Conservation (phyloP, 257 asterid species). For the Plectranthus barbatus region DNA sequence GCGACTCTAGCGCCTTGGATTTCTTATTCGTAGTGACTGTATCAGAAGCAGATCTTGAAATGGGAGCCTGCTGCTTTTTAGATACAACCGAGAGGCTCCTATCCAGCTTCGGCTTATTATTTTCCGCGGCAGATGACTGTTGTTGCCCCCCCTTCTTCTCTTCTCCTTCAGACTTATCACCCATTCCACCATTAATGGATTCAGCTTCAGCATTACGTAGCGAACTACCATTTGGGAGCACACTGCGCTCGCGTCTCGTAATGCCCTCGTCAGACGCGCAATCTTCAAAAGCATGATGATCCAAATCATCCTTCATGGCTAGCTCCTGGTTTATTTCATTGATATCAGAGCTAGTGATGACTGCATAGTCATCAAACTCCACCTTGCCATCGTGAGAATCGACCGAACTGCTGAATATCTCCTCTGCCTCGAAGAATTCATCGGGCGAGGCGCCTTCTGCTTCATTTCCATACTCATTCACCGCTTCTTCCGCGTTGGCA, state of each 20-base stretch:
- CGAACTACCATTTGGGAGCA: constrained; percentile 14
- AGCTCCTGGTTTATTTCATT: constrained; percentile 34
- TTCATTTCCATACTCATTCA: constrained; percentile 61
- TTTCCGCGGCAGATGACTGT: constrained; percentile 39
- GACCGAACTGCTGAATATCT: constrained; percentile 66
- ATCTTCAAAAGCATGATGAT: constrained; percentile 77
- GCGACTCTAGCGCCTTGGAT: constrained; percentile 56
- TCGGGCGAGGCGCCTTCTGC: constrained; percentile 65
- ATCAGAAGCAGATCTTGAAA: constrained; percentile 46
- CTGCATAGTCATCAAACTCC: constrained; percentile 37
- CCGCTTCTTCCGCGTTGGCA: constrained; percentile 41
- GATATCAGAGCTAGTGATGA: constrained; percentile 30
- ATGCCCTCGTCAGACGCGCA: constrained; percentile 67
- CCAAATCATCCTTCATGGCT: constrained; percentile 49
- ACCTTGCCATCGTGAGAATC: constrained; percentile 66
- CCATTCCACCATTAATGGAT: constrained; percentile 14
- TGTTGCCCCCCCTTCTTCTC: constrained; percentile 40
- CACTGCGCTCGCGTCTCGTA: constrained; percentile 25
- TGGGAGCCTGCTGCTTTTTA: constrained; percentile 42
- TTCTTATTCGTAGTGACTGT: constrained; percentile 40
- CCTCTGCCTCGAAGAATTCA: constrained; percentile 95
- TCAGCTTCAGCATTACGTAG: constrained; percentile 26
- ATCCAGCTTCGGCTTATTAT: constrained; percentile 48
- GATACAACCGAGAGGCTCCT: constrained; percentile 36
- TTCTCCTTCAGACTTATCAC: constrained; percentile 36